These are phyloP conservation scores for Cyclocybe cylindracea DNA, from an alignment of 768 basidiomycete genomes.

Conservation along the genomic window DNA sequence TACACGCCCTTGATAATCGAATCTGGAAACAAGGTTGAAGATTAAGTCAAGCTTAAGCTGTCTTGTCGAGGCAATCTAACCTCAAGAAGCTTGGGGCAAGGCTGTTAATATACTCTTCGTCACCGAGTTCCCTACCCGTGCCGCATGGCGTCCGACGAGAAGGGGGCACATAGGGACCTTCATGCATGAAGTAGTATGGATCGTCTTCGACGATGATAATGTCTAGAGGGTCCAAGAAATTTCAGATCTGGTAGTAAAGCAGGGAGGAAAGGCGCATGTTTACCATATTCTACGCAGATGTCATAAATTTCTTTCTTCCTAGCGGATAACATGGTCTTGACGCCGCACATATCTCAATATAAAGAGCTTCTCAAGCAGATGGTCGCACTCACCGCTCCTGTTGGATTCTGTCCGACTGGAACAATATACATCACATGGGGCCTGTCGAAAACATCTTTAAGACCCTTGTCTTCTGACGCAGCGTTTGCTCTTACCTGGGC, in stretches of 20 bases:
- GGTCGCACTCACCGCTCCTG: slow-evolving; percentile 55
- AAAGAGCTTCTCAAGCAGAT: background rate
- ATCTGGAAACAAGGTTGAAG: slow-evolving; percentile 26
- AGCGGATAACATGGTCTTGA: slow-evolving; percentile 56
- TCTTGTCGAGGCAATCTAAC: slow-evolving; percentile 26
- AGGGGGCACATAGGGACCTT: slow-evolving; percentile 54
- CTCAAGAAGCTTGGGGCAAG: slow-evolving; percentile 66
- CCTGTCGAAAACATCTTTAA: slow-evolving; percentile 30
- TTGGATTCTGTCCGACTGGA: slow-evolving; percentile 86
- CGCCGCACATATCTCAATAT: background rate
- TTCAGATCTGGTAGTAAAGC: background rate
- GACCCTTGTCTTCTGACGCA: background rate
- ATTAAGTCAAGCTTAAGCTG: background rate
- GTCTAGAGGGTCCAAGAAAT: slow-evolving; percentile 36
- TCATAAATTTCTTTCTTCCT: slow-evolving; percentile 81
- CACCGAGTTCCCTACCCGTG: slow-evolving; percentile 6
- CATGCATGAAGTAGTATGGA: slow-evolving; percentile 77
- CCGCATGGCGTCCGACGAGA: slow-evolving; percentile 23
- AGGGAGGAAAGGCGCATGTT: slow-evolving; percentile 9
- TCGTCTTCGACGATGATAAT: slow-evolving; percentile 84
- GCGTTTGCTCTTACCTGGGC: slow-evolving; percentile 41
- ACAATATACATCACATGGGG: slow-evolving; percentile 76
- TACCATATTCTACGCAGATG: slow-evolving; percentile 81
- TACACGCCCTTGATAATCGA: slow-evolving; percentile 82
- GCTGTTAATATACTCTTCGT: slow-evolving; percentile 48